Evolutionary conservation across 768 basidiomycete species (phyloP), one percentile per base, ranked within the genome.

Genomic region (Leccinum uliginosum): DNA sequence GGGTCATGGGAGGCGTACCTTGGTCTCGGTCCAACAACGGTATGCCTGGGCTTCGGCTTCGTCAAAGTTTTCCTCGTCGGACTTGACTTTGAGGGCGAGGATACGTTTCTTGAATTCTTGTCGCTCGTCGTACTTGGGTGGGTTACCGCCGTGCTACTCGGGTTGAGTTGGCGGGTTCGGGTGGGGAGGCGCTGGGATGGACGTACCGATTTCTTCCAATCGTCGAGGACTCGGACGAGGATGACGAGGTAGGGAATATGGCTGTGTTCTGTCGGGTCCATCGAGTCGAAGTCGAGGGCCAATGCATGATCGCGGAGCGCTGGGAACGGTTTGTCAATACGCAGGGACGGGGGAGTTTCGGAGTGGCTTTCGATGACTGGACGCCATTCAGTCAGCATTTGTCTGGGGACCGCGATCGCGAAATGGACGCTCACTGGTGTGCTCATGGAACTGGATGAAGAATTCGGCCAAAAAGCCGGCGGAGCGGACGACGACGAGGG

Each of bases 51-150:
- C 79, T 65, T 89, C 82, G 2, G 95, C 96, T 71, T 98, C 96
- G 58, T 97, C 96, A 67, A 94, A 94, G 73, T 98, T 99, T 77
- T 99, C 97, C 67, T 98, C 93, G 67, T 99, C 97, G 0, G 73
- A 63, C 65, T 92, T 93, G 56, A 80, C 67, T 64, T 86, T 85
- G 78, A 86, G 82, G 1, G 74, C 74, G n/a, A 76, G 72, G 45
- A 98, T 74, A 3, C 53, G 54, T 32, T 80, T 74, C 67, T 94
- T 93, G 79, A 98, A 96, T 27, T 80, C 84, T 59, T 86, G 80
- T 65, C 88, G 84, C 63, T 97, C 91, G 1, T 76, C 78, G 32
- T 68, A 74, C 72, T 73, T 76, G 47, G 75, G 85, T 11, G 80
- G 74, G 1, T 74, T 73, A 17, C 85, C 88, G 53, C 77, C 78